Conservation (phyloP, 164 flowering plant genomes). For the Aristolochia californica region DNA sequence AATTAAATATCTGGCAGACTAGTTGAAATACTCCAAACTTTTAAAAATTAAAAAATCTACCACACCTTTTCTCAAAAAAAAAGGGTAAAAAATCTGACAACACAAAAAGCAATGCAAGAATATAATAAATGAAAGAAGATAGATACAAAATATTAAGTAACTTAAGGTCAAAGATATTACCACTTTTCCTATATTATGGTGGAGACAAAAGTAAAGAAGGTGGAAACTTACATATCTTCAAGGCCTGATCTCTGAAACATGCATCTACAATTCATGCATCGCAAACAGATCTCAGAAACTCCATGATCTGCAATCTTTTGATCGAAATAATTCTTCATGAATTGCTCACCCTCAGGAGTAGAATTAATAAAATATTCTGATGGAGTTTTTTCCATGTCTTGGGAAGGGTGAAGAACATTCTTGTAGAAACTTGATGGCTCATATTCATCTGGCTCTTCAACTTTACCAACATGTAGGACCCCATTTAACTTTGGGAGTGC, state of each 20-base stretch:
- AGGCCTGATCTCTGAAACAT: conserved; percentile 22
- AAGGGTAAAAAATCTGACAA: neutral
- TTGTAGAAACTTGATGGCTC: no score
- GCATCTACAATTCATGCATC: conserved; percentile 35
- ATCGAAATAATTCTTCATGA: conserved; percentile 36
- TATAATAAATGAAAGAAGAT: neutral
- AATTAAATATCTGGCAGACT: no score
- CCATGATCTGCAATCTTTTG: conserved; percentile 34
- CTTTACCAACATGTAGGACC: conserved; percentile 9
- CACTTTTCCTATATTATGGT: no score
- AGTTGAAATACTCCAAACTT: neutral
- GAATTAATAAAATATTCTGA: neutral
- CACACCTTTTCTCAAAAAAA: no score
- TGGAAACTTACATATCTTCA: conserved; percentile 32
- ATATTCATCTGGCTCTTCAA: neutral
- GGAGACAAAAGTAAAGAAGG: neutral
- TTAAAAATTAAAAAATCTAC: neutral
- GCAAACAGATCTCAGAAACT: conserved; percentile 42
- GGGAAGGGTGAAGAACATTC: neutral
- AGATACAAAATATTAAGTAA: no score
- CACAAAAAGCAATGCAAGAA: neutral
- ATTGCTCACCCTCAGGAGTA: conserved; percentile 17
- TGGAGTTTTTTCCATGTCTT: neutral
- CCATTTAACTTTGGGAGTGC: conserved; percentile 24
- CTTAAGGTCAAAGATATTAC: no score